phyloP scores from a whole-genome alignment of 805 yeast genomes.

The Candida maesae region DNA sequence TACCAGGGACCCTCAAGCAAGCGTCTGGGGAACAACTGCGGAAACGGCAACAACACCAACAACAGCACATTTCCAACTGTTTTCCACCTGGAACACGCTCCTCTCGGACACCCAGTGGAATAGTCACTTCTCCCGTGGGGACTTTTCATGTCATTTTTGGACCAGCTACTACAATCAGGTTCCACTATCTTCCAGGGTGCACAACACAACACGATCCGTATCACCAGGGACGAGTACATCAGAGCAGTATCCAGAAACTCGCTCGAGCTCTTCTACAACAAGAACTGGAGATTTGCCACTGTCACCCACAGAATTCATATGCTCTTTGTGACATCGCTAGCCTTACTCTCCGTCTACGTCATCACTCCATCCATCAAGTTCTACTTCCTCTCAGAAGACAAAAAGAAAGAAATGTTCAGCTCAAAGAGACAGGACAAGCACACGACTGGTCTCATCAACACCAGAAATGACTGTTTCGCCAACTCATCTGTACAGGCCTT shows the following conservation, averaged over 20 bases:
- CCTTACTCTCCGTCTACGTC: constrained; percentile 29
- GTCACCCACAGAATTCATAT: constrained; percentile 16
- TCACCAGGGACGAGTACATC: constrained; percentile 20
- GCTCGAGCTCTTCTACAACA: constrained; percentile 17
- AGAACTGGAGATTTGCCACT: constrained; percentile 22
- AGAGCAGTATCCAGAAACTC: constrained; percentile 9
- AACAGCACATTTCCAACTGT: too few species aligned
- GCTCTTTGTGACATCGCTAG: constrained; percentile 23
- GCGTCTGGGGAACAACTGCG: constrained; percentile 6
- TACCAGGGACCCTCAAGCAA: neutral
- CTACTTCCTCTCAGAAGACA: constrained; percentile 19
- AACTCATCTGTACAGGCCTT: constrained; percentile 84
- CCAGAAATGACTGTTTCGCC: constrained; percentile 89
- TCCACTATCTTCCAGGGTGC: neutral
- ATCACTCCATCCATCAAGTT: constrained; percentile 27
- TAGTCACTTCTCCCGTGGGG: neutral
- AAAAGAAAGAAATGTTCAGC: constrained; percentile 28
- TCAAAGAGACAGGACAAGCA: constrained; percentile 62
- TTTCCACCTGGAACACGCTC: too few species aligned
- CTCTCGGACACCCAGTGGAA: neutral
- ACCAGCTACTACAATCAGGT: neutral
- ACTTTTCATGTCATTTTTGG: constrained; percentile 5
- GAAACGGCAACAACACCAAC: neutral
- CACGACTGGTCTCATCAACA: constrained; percentile 80
- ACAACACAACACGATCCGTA: neutral